These are phyloP conservation scores for Earliella scabrosa DNA, from an alignment of 1,284 basidiomycete genomes.

Conservation along the genomic window DNA sequence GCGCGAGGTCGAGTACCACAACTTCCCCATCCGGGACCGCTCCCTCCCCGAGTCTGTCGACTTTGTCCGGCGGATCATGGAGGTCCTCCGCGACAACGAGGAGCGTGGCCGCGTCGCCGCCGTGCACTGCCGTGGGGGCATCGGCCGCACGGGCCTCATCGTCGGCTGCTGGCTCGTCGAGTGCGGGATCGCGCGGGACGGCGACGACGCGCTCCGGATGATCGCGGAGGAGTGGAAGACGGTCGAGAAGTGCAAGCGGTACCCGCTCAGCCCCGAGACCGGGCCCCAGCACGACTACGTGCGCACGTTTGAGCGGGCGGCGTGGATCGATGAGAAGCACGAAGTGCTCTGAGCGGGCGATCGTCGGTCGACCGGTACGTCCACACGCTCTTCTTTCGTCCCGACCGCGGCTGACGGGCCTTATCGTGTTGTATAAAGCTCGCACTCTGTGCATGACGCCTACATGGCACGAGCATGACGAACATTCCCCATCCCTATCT, in stretches of 20 bases:
- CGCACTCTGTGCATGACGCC: neutral
- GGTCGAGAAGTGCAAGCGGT: slow-evolving; percentile 75
- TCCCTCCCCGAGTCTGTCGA: slow-evolving; percentile 59
- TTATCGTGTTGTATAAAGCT: neutral
- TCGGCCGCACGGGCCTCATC: slow-evolving; percentile 76
- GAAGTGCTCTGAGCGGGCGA: slow-evolving; percentile 21
- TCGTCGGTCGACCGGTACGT: slow-evolving; percentile 18
- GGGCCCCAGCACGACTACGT: slow-evolving; percentile 78
- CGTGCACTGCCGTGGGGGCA: slow-evolving; percentile 78
- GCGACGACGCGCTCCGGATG: slow-evolving; percentile 62
- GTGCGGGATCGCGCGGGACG: slow-evolving; percentile 60
- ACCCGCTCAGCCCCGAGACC: slow-evolving; percentile 78
- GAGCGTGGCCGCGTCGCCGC: slow-evolving; percentile 57
- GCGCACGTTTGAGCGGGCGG: slow-evolving; percentile 45
- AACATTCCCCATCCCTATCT: neutral
- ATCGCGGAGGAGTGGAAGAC: slow-evolving; percentile 72
- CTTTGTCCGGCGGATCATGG: slow-evolving; percentile 59
- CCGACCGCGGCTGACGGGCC: neutral
- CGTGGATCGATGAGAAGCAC: slow-evolving; percentile 29
- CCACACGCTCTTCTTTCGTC: neutral
- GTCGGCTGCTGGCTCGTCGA: slow-evolving; percentile 80
- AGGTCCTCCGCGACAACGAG: slow-evolving; percentile 61
- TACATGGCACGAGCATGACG: neutral
- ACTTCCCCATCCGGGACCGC: slow-evolving; percentile 76
- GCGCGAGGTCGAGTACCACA: slow-evolving; percentile 64